These are phyloP conservation scores for Fusarium incarnatum DNA, from an alignment of 2,329 filamentous ascomycete genomes.

Conservation along the genomic window DNA sequence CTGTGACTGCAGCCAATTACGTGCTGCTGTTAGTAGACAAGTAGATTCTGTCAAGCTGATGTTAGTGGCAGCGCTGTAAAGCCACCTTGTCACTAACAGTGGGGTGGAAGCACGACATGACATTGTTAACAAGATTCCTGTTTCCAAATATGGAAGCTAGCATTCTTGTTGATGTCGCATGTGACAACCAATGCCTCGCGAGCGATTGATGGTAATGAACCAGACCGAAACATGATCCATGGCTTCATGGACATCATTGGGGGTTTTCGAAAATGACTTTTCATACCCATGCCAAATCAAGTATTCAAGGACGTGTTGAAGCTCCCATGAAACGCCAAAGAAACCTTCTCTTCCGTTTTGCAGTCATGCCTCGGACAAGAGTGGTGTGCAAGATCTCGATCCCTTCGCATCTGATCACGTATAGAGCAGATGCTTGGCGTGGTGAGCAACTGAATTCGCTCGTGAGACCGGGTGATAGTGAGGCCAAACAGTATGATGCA, in stretches of 20 bases:
- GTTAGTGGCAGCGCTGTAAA: not conserved
- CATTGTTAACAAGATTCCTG: not conserved
- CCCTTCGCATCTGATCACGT: not conserved
- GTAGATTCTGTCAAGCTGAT: not conserved
- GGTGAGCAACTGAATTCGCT: not conserved
- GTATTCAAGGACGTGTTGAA: not conserved
- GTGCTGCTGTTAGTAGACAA: not conserved
- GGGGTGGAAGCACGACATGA: not conserved
- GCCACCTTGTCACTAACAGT: conserved; percentile 13
- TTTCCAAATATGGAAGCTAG: not conserved
- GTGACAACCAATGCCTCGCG: conserved; percentile 18
- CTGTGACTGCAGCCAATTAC: conserved; percentile 43
- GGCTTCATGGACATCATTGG: conserved; percentile 5
- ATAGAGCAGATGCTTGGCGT: not conserved
- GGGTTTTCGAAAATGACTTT: not conserved
- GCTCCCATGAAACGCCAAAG: conserved; percentile 3
- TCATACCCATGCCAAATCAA: not conserved
- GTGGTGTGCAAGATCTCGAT: not conserved
- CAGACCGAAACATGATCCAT: not conserved
- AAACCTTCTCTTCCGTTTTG: not conserved
- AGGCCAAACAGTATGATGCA: not conserved
- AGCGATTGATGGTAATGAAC: not conserved
- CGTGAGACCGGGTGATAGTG: not conserved
- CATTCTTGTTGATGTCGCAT: conserved; percentile 16
- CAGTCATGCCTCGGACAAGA: not conserved